Conservation (phyloP, 106 monocot genomes). For the Phalaenopsis equestris region DNA sequence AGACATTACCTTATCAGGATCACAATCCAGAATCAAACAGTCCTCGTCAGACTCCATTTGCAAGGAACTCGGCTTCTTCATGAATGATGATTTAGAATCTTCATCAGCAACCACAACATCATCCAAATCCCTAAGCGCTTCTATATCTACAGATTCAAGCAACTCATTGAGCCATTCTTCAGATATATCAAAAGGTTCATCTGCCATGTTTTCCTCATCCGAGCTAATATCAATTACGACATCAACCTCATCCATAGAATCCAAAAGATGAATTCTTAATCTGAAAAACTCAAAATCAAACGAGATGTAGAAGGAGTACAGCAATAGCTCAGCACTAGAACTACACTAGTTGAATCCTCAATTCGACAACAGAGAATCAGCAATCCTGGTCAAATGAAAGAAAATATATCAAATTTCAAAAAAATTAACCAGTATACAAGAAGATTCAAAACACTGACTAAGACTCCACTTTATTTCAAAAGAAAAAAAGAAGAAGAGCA, state of each 20-base stretch:
- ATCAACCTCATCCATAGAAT: neutral
- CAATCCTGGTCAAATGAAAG: neutral
- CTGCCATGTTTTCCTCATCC: slow-evolving; percentile 6
- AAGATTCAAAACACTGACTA: too few relatives aligned
- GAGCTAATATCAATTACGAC: slow-evolving; percentile 12
- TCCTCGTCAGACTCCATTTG: slow-evolving; percentile 30
- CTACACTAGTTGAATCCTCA: neutral
- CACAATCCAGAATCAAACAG: slow-evolving; percentile 37
- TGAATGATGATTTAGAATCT: neutral
- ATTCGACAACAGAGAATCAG: neutral
- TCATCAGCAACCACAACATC: slow-evolving; percentile 17
- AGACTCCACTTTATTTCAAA: too few relatives aligned
- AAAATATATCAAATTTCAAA: neutral
- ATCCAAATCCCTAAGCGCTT: neutral
- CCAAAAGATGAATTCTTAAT: slow-evolving; percentile 1
- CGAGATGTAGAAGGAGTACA: neutral
- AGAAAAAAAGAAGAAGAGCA: neutral
- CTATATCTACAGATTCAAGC: slow-evolving; percentile 3
- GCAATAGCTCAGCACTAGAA: neutral
- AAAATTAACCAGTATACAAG: too few relatives aligned
- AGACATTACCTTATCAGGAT: slow-evolving; percentile 30
- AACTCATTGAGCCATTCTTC: slow-evolving; percentile 4
- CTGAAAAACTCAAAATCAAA: neutral
- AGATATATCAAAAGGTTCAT: neutral
- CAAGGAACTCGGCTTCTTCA: neutral